Evolutionary conservation across 768 basidiomycete genomes (phyloP).

Genomic region (Phylloporus sp.): DNA sequence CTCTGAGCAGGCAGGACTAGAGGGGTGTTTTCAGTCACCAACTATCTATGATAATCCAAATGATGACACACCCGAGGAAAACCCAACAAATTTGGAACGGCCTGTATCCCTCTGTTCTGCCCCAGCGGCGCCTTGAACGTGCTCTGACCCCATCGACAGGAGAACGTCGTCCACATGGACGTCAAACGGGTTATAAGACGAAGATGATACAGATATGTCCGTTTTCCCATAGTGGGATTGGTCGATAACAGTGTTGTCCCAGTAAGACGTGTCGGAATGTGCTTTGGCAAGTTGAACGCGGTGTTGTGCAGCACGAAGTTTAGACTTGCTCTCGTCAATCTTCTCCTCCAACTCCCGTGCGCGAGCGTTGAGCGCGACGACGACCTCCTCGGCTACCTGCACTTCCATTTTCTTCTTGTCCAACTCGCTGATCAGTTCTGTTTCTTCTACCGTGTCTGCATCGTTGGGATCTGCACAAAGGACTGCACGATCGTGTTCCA

Average conservation of each 20-base stretch:
- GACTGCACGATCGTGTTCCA: conserved; percentile 51
- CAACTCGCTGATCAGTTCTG: conserved; percentile 41
- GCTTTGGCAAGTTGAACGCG: conserved; percentile 45
- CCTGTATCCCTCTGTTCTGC: conserved; percentile 13
- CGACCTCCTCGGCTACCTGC: conserved; percentile 58
- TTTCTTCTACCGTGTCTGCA: conserved; percentile 44
- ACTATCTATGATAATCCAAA: conserved; percentile 13
- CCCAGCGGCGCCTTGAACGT: conserved; percentile 4
- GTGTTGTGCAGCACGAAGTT: conserved; percentile 55
- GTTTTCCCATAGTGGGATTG: conserved; percentile 8
- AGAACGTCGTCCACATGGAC: conserved; percentile 17
- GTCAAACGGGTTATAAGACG: conserved; percentile 32
- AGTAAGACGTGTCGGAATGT: conserved; percentile 22
- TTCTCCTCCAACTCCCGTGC: conserved; percentile 73
- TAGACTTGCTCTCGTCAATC: conserved; percentile 59
- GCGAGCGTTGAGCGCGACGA: conserved; percentile 57
- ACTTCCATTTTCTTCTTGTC: conserved; percentile 56
- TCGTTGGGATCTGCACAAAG: conserved; percentile 43
- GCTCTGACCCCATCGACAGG: conserved; percentile 13
- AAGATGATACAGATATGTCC: conserved; percentile 22
- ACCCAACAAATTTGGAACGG: conserved; percentile 28
- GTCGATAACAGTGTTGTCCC: conserved; percentile 5
- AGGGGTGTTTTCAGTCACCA: conserved; percentile 7
- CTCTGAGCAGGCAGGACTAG: conserved; percentile 33
- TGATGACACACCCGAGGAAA: conserved; percentile 31